These are phyloP conservation scores for Cercospora berteroae DNA, from an alignment of 2,329 filamentous ascomycete species.

Conservation along the genomic window DNA sequence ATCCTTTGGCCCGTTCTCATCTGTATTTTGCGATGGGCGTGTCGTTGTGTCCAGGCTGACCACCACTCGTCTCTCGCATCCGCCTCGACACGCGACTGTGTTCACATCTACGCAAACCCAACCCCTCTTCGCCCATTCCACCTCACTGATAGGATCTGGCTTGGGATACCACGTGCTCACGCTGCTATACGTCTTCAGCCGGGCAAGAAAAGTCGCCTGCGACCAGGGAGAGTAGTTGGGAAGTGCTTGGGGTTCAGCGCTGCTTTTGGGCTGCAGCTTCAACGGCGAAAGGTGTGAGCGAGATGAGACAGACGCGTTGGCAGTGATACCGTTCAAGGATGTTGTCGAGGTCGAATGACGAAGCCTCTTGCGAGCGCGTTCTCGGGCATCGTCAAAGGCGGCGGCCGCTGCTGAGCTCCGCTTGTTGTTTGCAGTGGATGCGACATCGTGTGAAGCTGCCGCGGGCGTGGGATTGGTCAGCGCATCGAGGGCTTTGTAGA, in stretches of 20 bases:
- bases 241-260: constrained; percentile 22
- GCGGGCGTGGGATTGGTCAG: constrained; percentile 48
- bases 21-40: not conserved
- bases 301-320: constrained; percentile 27
- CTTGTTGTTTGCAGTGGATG: constrained; percentile 31
- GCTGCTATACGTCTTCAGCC: constrained; percentile 84
- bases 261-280: constrained; percentile 11
- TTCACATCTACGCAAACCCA: constrained; percentile 85
- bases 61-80: constrained; percentile 80
- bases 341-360: constrained; percentile 33
- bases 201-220: constrained; percentile 73
- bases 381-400: constrained; percentile 28
- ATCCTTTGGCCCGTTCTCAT: constrained; percentile 24
- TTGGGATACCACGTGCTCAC: constrained; percentile 94
- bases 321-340: constrained; percentile 21
- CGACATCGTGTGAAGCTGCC: constrained; percentile 35
- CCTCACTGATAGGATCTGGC: constrained; percentile 78
- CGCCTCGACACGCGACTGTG: constrained; percentile 74
- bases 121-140: constrained; percentile 90
- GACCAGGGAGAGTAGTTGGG: constrained; percentile 85
- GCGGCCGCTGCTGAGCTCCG: constrained; percentile 22
- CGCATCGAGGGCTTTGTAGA: constrained; percentile 69
- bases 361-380: constrained; percentile 35
- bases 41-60: constrained; percentile 64
- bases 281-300: constrained; percentile 30